Evolutionary conservation across 495 filamentous ascomycete genomes (phyloP).

Genomic region (Aspergillus conjunctus): DNA sequence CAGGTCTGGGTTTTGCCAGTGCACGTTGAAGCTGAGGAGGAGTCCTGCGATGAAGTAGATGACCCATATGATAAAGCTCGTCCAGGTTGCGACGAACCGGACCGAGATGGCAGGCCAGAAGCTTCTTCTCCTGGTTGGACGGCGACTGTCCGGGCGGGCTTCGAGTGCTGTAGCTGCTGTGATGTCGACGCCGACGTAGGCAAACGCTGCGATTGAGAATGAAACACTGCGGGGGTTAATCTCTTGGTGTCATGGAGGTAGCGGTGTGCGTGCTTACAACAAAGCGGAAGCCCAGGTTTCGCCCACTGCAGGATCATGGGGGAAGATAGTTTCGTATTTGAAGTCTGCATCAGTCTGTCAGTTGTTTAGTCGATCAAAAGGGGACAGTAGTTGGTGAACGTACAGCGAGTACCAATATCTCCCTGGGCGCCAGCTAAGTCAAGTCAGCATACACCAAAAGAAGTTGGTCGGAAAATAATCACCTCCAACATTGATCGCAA

Average conservation of each 20-base stretch:
- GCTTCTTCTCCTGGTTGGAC: constrained; percentile 8
- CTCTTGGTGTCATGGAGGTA: background rate
- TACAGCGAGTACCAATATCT: constrained; percentile 26
- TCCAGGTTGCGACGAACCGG: constrained; percentile 37
- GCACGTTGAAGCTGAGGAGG: constrained; percentile 41
- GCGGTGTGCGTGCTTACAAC: constrained; percentile 31
- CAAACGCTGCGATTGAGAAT: constrained; percentile 47
- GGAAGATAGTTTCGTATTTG: constrained; percentile 23
- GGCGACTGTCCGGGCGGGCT: constrained; percentile 30
- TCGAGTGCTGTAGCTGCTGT: constrained; percentile 50
- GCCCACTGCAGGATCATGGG: constrained; percentile 32
- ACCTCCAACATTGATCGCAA: constrained; percentile 39
- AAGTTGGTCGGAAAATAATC: background rate
- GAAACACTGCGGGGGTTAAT: constrained; percentile 30
- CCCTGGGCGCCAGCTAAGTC: constrained; percentile 13
- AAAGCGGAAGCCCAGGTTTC: constrained; percentile 33
- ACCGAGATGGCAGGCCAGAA: constrained; percentile 26
- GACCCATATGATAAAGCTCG: constrained; percentile 27
- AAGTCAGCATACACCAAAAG: constrained; percentile 2
- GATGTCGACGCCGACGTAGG: constrained; percentile 50
- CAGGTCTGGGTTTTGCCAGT: constrained; percentile 39
- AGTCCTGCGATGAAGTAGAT: constrained; percentile 35
- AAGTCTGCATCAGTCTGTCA: constrained; percentile 13
- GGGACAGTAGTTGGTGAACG: background rate
- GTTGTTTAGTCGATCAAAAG: background rate